Percentiles rank a stretch among this genome's conserved stretches.
These are phyloP conservation scores for Orbilia blumenaviensis DNA, from an alignment of 2,329 filamentous ascomycete genomes.

Conservation along the genomic window DNA sequence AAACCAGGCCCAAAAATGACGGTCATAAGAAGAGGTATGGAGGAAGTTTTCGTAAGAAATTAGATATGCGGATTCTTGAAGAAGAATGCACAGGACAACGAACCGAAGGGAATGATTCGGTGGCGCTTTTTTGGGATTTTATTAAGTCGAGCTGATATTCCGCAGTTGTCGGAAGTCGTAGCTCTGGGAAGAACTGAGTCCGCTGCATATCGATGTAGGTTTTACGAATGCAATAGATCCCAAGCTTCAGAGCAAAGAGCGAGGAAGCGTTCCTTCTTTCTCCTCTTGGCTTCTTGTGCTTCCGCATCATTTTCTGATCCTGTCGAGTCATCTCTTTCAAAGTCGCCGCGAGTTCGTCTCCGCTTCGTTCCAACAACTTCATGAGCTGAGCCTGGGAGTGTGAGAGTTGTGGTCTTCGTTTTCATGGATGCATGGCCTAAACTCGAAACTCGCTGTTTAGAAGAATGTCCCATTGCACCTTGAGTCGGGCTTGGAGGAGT, in stretches of 20 bases:
- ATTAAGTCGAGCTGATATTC: conserved; percentile 22
- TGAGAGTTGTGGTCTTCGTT: conserved; percentile 59
- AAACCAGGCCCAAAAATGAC: conserved; percentile 35
- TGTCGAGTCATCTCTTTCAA: conserved; percentile 81
- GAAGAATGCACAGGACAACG: background rate
- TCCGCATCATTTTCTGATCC: conserved; percentile 55
- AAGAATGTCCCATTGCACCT: conserved; percentile 59
- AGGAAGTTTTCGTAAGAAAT: conserved; percentile 28
- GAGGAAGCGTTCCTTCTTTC: conserved; percentile 93
- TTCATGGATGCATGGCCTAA: conserved; percentile 61
- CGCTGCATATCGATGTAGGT: background rate
- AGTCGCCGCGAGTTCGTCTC: conserved; percentile 84
- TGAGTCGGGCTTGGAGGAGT: conserved; percentile 78
- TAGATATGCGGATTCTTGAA: conserved; percentile 10
- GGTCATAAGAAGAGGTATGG: conserved; percentile 41
- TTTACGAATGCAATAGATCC: conserved; percentile 88
- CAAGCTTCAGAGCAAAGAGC: conserved; percentile 86
- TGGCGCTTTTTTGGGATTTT: conserved; percentile 33
- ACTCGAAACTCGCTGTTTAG: conserved; percentile 56
- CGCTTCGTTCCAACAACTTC: conserved; percentile 60
- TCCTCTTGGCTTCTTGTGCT: conserved; percentile 79
- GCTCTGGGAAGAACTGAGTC: background rate
- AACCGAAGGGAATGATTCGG: background rate
- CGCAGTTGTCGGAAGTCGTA: conserved; percentile 12
- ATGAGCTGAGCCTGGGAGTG: conserved; percentile 57